Base-by-base conservation (phyloP, 1,284 basidiomycete species). In the Ganoderma sp. region DNA sequence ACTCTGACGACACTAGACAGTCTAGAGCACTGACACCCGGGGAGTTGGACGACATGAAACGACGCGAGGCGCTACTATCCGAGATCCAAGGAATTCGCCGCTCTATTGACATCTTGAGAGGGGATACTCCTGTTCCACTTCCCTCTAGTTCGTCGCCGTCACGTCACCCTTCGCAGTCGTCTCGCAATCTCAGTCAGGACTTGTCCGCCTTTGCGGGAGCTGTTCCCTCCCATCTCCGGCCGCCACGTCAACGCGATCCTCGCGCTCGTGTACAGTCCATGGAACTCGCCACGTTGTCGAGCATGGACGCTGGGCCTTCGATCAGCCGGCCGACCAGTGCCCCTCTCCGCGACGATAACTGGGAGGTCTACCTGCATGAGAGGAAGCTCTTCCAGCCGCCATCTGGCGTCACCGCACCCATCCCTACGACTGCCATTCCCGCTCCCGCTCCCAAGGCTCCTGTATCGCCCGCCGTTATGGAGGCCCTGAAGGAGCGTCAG, bases 361-460 rank as follows among this genome's bases (percentile, higher is more conserved):
- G 92, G 92, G 91, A 94, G 73, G 78, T 85, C 61, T 94, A 94
- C 77, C 85, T 94, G 65, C 89, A 88, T 59, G 92, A 94, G 63
- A 87, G 92, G 68, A 93, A 90, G 77, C 83, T 94, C 12, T 80
- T 94, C 67, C 91, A 93, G 75, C 92, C 93, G 61, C 92, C 93
- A n/a, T 86, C 89, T 39, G 93, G 93, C 10, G 84, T 91, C 57
- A 88, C 90, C 7, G 81, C 87, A 32, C 92, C 92, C 1, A 94
- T 94, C 73, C 80, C 84, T 4, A 88, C 90, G 10, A 87, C 87
- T 15, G 81, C 86, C 48, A 73, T 87, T 42, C 22, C 41, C 14
- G 79, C 79, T 45, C 76, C 84, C 37, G 75, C 79, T 60, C 77
- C 83, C 48, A 82, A 88, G 56, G 78, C 85, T 37, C 81, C 86